Evolutionary conservation across 208 protist species (phyloP), one percentile per base, ranked within the genome.

Genomic region (Trichomonas gallinae): DNA sequence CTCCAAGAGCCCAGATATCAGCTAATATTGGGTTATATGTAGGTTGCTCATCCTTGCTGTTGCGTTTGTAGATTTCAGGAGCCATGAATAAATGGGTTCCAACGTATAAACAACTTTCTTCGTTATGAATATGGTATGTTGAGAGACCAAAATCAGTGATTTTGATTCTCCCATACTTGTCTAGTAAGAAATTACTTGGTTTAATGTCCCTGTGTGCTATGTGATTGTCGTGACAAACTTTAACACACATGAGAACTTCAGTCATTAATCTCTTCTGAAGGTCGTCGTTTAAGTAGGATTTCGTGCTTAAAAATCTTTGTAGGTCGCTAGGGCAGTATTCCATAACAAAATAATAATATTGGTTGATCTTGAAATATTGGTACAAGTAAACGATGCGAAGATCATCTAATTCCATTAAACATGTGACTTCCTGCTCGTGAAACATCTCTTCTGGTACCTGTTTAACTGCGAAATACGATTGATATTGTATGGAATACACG

Each of bases 121-220:
- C 38, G 23, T 42, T n/a, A 38, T 89, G 10, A 38, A 58, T 51
- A 10, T 51, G 45, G 45, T 38, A 93, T 36, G 36, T n/a, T 11
- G 96, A 97, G 21, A 97, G n/a, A 45, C 96, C 96, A 49, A 97
- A 97, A 96, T 97, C 96, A 46, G 38, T 96, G 17, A 97, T 34
- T 38, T 42, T 31, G 0, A 97, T 96, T 21, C 58, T 58, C 0
- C 46, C 26, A 21, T 93, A 45, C 26, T 96, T 96, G 23, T 72
- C 36, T 0, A 42, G 72, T 51, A 97, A 36, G 38, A 97, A 72
- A 36, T 97, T 97, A 91, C 82, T 83, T n/a, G 96, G 85, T 40
- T 97, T 97, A 21, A 97, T 87, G 38, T 97, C 96, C 3, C 96
- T 23, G 96, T 97, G 96, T 44, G 96, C 85, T 17, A 97, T 96